phyloP scores from a whole-genome alignment of 805 yeast genomes.

The Barnettozyma botsteinii region DNA sequence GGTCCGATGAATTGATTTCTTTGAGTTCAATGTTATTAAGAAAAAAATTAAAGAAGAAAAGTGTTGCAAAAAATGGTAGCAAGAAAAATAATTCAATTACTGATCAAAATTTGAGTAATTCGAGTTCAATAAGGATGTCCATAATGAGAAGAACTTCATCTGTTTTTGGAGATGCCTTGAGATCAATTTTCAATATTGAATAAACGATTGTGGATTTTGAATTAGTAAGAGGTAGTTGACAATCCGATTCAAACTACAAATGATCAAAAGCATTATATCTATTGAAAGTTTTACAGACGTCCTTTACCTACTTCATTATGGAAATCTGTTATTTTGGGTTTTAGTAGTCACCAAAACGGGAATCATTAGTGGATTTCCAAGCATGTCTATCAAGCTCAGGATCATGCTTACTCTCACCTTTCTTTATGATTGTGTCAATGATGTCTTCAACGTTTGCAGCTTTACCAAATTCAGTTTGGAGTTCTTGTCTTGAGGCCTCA shows the following conservation, averaged over 20 bases:
- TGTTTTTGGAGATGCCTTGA: constrained; percentile 19
- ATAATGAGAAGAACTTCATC: constrained; percentile 21
- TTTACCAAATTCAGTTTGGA: constrained; percentile 68
- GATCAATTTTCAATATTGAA: constrained; percentile 13
- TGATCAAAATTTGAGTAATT: no score
- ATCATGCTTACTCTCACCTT: constrained; percentile 50
- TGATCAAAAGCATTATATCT: no score
- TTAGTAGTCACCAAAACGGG: constrained; percentile 13
- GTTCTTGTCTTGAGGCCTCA: constrained; percentile 61
- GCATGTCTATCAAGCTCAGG: constrained; percentile 25
- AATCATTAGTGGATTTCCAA: constrained; percentile 41
- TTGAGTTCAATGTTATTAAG: constrained; percentile 1
- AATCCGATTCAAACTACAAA: no score
- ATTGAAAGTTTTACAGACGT: no score
- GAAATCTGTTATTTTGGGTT: no score
- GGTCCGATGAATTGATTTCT: constrained; percentile 28
- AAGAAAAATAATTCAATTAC: background rate
- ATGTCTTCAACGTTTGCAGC: constrained; percentile 43
- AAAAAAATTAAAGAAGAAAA: background rate
- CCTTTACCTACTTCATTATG: no score
- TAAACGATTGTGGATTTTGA: no score
- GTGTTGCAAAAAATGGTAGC: background rate
- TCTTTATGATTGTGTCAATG: constrained; percentile 50
- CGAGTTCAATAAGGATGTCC: constrained; percentile 7
- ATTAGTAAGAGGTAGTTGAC: no score